Conservation (phyloP, 2,329 filamentous ascomycete species). For the Teratosphaeria pseudoeucalypti region DNA sequence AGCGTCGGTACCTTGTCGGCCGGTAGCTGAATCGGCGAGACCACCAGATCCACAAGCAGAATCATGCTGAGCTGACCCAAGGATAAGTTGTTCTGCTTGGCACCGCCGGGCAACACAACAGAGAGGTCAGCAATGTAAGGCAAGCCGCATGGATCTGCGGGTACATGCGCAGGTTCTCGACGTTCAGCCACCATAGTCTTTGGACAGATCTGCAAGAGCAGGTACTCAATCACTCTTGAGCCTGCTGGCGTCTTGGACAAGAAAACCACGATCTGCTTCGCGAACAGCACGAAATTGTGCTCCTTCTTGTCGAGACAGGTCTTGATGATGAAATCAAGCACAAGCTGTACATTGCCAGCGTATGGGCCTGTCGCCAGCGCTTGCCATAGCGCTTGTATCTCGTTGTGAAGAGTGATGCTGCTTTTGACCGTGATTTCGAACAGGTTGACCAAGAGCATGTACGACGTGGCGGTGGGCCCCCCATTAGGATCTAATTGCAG, state of each 20-base stretch:
- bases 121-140: constrained; percentile 84
- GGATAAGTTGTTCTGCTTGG: constrained; percentile 78
- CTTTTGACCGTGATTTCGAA: constrained; percentile 94
- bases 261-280: constrained; percentile 96
- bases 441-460: constrained; percentile 87
- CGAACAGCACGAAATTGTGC: constrained; percentile 96
- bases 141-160: constrained; percentile 61
- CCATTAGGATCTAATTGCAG: constrained; percentile 85
- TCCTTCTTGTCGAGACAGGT: constrained; percentile 88
- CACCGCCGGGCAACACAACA: constrained; percentile 70
- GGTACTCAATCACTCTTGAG: constrained; percentile 85
- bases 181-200: constrained; percentile 97
- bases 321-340: constrained; percentile 92
- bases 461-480: constrained; percentile 80
- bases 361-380: constrained; percentile 87
- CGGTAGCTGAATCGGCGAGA: constrained; percentile 73
- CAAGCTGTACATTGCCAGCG: constrained; percentile 84
- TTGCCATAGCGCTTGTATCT: constrained; percentile 96
- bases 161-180: constrained; percentile 54
- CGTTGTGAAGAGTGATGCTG: constrained; percentile 79
- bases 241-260: constrained; percentile 76
- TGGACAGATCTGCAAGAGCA: constrained; percentile 81
- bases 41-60: constrained; percentile 88
- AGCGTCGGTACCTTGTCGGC: constrained; percentile 74
- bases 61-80: constrained; percentile 89